phyloP scores from a whole-genome alignment of 2,329 filamentous ascomycete species.

The Alternaria alternata region DNA sequence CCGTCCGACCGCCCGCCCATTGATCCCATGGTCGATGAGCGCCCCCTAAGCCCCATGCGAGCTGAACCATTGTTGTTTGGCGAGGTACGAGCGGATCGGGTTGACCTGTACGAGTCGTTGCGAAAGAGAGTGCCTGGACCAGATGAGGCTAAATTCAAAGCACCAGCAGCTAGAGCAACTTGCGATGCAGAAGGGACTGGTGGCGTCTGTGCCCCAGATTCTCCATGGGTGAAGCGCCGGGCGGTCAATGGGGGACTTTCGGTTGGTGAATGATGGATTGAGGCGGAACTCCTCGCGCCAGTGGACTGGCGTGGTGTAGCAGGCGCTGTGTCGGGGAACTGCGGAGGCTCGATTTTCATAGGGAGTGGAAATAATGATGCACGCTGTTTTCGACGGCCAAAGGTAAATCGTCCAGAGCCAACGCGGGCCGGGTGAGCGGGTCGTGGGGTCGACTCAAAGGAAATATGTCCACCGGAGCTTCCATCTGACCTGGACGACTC shows the following conservation, averaged over 20 bases:
- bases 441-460: slow-evolving; percentile 44
- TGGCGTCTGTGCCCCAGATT: slow-evolving; percentile 42
- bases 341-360: slow-evolving; percentile 67
- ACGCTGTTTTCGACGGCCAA: slow-evolving; percentile 75
- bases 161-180: slow-evolving; percentile 60
- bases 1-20: slow-evolving; percentile 76
- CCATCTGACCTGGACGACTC: slow-evolving; percentile 92
- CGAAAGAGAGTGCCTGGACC: slow-evolving; percentile 59
- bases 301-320: slow-evolving; percentile 57
- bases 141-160: slow-evolving; percentile 57
- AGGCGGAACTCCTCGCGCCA: slow-evolving; percentile 47
- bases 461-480: slow-evolving; percentile 67
- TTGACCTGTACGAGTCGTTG: slow-evolving; percentile 69
- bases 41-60: slow-evolving; percentile 69
- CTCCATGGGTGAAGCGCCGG: slow-evolving; percentile 37
- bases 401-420: slow-evolving; percentile 73
- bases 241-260: slow-evolving; percentile 51
- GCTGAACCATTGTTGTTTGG: slow-evolving; percentile 66
- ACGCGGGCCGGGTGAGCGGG: slow-evolving; percentile 64
- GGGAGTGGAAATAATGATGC: slow-evolving; percentile 88
- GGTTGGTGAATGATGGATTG: slow-evolving; percentile 43
- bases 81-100: slow-evolving; percentile 66
- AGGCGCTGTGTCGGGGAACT: slow-evolving; percentile 56
- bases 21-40: slow-evolving; percentile 91
- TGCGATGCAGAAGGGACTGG: slow-evolving; percentile 60